Base-by-base conservation (phyloP, 257 asterid species). In the Solanum clarkiae region DNA sequence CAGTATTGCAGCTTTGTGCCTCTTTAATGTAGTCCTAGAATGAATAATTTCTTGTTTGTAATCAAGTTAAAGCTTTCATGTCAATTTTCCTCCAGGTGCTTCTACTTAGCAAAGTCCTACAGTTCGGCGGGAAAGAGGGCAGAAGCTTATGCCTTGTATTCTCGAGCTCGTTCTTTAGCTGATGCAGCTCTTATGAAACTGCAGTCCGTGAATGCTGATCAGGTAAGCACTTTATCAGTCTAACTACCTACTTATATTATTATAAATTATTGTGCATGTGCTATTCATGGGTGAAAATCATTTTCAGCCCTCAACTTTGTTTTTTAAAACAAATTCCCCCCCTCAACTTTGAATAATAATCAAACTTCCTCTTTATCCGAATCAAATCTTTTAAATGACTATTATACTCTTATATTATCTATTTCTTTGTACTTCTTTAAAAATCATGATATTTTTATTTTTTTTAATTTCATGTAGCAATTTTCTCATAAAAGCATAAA, bases 81-180 rank as follows among this genome's bases (percentile, higher is more conserved):
- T 80, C 81, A 66, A 84, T 86, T 84, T 90, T 72, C 79, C 86
- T 53, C 74, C 94, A 96, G 99, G 92, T 96, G 99, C 91, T 94
- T 96, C 90, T 96, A 96, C 95, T 89, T 96, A 86, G 99, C 98
- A 49, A 93, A 92, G 85, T 96, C 99, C 84, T 96, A 96, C 89
- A 96, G 99, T 92, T 91, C 89, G 86, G 98, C 95, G 84, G 98
- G 97, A 55, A 96, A 94, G 93, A 92, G 99, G 90, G 91, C 93
- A 47, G 99, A 96, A 91, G 98, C 99, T 49, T 96, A 93, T 91
- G 96, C 92, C 85, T 90, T 96, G 88, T 93, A 86, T 90, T 77
- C 91, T 88, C 89, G 88, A 90, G 92, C 98, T 83, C 93, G 93
- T 75, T 91, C 97, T 80, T 89, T 91, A 18, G 93, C 91, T 85